Evolutionary conservation across 2,329 filamentous ascomycete genomes (phyloP).

Genomic region (Graphiopsis chlorocephala): DNA sequence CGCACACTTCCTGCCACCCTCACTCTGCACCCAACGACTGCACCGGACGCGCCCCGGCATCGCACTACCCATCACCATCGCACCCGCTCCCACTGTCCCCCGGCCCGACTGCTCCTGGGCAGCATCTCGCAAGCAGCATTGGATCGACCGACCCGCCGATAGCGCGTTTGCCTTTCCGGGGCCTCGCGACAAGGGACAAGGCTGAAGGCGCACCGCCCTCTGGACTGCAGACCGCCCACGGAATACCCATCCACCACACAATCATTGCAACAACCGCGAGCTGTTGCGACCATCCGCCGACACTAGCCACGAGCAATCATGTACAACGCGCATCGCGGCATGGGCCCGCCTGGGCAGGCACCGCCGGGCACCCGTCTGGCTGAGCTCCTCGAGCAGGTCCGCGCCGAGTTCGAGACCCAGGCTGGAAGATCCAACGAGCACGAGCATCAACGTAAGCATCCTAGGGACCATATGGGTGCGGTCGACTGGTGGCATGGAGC

Average conservation of each 20-base stretch:
- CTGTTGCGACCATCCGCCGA: not conserved
- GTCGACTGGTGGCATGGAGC: not conserved
- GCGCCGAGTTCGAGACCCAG: constrained; percentile 78
- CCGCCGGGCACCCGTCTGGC: constrained; percentile 74
- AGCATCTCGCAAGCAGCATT: not conserved
- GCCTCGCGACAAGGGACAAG: constrained; percentile 11
- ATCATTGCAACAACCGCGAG: not conserved
- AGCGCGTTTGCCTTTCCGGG: constrained; percentile 4
- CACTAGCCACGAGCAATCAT: constrained; percentile 48
- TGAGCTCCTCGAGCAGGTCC: constrained; percentile 87
- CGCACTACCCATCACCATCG: not conserved
- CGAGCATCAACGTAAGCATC: constrained; percentile 74
- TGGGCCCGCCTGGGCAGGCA: constrained; percentile 58
- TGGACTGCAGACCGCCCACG: not conserved
- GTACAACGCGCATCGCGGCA: constrained; percentile 84
- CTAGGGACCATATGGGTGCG: constrained; percentile 4
- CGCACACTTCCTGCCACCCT: constrained; percentile 2
- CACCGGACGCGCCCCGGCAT: not conserved
- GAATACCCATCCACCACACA: not conserved
- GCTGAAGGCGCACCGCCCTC: constrained; percentile 14
- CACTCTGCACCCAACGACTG: not conserved
- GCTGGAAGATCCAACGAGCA: constrained; percentile 78
- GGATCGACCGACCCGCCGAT: constrained; percentile 5
- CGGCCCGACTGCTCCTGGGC: not conserved
- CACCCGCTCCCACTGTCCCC: not conserved